Base-by-base conservation (phyloP, 805 yeast species). In the Saccharomycopsis microspora region DNA sequence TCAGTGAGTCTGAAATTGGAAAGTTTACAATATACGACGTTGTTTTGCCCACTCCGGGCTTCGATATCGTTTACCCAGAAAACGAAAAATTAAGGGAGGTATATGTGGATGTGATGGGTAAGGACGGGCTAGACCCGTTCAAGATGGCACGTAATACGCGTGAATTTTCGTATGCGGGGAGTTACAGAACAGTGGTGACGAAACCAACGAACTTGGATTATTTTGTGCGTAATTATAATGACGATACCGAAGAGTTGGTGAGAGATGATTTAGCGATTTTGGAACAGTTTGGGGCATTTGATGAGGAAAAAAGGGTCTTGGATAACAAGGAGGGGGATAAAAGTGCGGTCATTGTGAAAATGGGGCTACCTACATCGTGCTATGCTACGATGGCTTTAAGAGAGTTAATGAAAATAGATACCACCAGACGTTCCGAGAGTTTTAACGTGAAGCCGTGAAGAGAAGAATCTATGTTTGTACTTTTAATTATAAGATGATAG, bases 381-480 rank as follows among this genome's bases (percentile, higher is more conserved):
- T 93, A 93, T 63, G 99, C 99, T 1, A 93, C 99, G 0, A 94
- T 93, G 98, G 95, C 96, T 1, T 65, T 93, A 44, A 76, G 98
- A 60, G 97, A 93, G 62, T 76, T 86, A 44, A 79, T 89, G 85
- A 83, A 80, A 60, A 74, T 77, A 33, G 90, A 82, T 55, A 82
- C 89, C 3, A 70, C 80, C 31, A 71, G 75, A 56, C 68, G 72
- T 52, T 72, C 74, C 52, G 75, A 71, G 40, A 63, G 67, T 64
- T 69, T 73, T 52, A 67, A 67, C 52, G 72, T 70, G 5, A 64
- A 58, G 36, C 19, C 7, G 11, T 34, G 37, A 34, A 10, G 10
- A 19, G 19, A 19, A 19, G 19, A 19, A 19, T 19, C 19, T 19
- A 19, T 19, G 19, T 19, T 19, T 19, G 19, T 19, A 19, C 19